Conservation (phyloP, 2,329 filamentous ascomycete genomes). For the Cladosporium sp. region DNA sequence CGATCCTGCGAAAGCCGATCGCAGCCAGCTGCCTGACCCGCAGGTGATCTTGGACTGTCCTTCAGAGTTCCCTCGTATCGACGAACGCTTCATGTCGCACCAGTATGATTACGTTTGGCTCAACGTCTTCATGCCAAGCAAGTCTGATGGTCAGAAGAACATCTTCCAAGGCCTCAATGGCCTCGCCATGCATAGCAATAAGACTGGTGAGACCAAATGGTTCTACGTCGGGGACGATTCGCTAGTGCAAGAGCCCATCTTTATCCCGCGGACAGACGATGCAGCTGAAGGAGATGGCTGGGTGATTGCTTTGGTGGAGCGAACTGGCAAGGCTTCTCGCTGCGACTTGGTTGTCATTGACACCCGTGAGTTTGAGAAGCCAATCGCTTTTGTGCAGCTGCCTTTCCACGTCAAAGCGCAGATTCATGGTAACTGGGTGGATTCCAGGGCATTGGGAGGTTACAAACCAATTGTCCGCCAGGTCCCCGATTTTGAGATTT, state of each 20-base stretch:
- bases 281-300: slow-evolving; percentile 50
- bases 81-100: slow-evolving; percentile 41
- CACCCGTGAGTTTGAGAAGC: slow-evolving; percentile 35
- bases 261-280: slow-evolving; percentile 43
- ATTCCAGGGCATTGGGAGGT: neutral
- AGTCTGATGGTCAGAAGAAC: slow-evolving; percentile 31
- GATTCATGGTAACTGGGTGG: slow-evolving; percentile 13
- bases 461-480: neutral
- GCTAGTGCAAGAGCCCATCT: slow-evolving; percentile 53
- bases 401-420: slow-evolving; percentile 26
- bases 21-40: slow-evolving; percentile 27
- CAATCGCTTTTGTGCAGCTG: slow-evolving; percentile 39
- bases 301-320: slow-evolving; percentile 42
- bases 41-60: slow-evolving; percentile 34
- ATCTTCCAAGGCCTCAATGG: slow-evolving; percentile 24
- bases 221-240: slow-evolving; percentile 36
- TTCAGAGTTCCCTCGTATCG: slow-evolving; percentile 43
- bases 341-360: slow-evolving; percentile 41
- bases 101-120: slow-evolving; percentile 39
- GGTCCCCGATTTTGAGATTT: neutral
- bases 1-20: slow-evolving; percentile 30
- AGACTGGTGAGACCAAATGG: slow-evolving; percentile 28
- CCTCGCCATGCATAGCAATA: slow-evolving; percentile 16
- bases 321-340: slow-evolving; percentile 23
- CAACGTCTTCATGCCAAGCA: slow-evolving; percentile 34